These are phyloP conservation scores for Trichoderma aggressivum DNA, from an alignment of 2,329 filamentous ascomycete genomes.

Conservation along the genomic window DNA sequence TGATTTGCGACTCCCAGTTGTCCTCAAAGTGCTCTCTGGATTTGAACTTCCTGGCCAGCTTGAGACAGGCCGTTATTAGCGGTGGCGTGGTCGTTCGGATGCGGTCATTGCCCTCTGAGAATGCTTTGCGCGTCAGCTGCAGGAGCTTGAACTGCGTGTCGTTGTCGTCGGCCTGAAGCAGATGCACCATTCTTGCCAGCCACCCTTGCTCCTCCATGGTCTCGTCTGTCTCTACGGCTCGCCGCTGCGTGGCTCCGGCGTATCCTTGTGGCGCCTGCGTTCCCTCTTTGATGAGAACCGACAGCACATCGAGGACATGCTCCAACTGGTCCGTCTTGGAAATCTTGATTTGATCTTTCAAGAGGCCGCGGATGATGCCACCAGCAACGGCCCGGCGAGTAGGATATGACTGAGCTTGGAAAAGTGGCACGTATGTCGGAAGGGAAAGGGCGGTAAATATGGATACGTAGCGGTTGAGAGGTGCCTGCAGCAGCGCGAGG, in stretches of 20 bases:
- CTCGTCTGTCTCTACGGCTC: constrained; percentile 84
- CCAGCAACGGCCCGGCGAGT: constrained; percentile 88
- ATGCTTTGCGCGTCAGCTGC: constrained; percentile 82
- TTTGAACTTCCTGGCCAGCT: constrained; percentile 86
- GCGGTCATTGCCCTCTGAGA: constrained; percentile 86
- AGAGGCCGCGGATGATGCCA: constrained; percentile 77
- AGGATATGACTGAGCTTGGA: constrained; percentile 88
- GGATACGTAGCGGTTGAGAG: constrained; percentile 84
- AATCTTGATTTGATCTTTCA: constrained; percentile 78
- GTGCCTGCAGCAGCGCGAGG: constrained; percentile 83
- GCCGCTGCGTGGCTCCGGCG: constrained; percentile 73
- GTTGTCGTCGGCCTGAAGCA: constrained; percentile 79
- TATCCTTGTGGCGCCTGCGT: constrained; percentile 81
- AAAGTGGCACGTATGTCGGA: constrained; percentile 85
- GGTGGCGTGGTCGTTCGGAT: constrained; percentile 95
- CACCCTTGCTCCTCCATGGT: constrained; percentile 97
- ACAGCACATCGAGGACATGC: constrained; percentile 81
- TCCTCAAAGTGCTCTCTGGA: constrained; percentile 77
- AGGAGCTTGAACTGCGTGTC: constrained; percentile 93
- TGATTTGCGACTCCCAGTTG: constrained; percentile 62
- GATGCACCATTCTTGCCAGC: constrained; percentile 87
- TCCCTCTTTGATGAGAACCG: constrained; percentile 91
- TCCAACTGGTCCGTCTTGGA: constrained; percentile 76
- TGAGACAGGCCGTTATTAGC: constrained; percentile 83
- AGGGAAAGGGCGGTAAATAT: constrained; percentile 95